A percentile compares a stretch with the other conserved stretches of the same genome.
These are phyloP conservation scores for Trametes coccinea DNA, from an alignment of 768 basidiomycete genomes.

Conservation along the genomic window DNA sequence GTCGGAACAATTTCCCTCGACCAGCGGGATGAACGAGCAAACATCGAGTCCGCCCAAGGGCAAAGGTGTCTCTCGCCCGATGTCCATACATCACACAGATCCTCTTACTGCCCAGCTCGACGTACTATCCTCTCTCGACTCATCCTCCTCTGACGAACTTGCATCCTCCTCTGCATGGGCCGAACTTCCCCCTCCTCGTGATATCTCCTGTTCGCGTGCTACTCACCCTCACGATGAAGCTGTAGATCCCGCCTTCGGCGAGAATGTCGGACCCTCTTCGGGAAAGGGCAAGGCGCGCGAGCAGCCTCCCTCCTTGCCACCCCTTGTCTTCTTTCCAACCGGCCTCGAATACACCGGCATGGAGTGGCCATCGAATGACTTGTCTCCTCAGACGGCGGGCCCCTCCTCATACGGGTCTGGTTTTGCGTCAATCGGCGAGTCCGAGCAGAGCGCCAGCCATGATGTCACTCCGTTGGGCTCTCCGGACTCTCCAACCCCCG, in stretches of 20 bases:
- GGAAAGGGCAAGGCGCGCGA: conserved; percentile 58
- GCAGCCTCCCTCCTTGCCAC: conserved; percentile 61
- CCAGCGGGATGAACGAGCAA: conserved; percentile 15
- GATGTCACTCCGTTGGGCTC: conserved; percentile 16
- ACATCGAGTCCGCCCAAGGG: conserved; percentile 44
- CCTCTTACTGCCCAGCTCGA: conserved; percentile 3
- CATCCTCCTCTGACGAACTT: conserved; percentile 4
- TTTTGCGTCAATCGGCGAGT: conserved; percentile 22
- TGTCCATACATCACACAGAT: conserved; percentile 43
- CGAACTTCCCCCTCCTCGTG: not conserved
- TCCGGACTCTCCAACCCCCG: conserved; percentile 8
- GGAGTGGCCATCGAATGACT: conserved; percentile 28
- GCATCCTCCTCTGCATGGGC: not conserved
- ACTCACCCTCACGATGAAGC: conserved; percentile 2
- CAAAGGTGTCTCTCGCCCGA: conserved; percentile 53
- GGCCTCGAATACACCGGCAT: conserved; percentile 42
- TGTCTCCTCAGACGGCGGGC: conserved; percentile 30
- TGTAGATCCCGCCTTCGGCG: not conserved
- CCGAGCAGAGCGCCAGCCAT: conserved; percentile 9
- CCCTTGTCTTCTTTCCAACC: conserved; percentile 60
- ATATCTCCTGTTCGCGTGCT: not conserved
- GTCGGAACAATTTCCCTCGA: conserved; percentile 2
- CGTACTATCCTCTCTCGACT: conserved; percentile 5
- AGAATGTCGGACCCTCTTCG: conserved; percentile 20
- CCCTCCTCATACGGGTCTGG: conserved; percentile 31